Evolutionary conservation across 345 rosid genomes (phyloP).

Genomic region (Camelina neglecta): DNA sequence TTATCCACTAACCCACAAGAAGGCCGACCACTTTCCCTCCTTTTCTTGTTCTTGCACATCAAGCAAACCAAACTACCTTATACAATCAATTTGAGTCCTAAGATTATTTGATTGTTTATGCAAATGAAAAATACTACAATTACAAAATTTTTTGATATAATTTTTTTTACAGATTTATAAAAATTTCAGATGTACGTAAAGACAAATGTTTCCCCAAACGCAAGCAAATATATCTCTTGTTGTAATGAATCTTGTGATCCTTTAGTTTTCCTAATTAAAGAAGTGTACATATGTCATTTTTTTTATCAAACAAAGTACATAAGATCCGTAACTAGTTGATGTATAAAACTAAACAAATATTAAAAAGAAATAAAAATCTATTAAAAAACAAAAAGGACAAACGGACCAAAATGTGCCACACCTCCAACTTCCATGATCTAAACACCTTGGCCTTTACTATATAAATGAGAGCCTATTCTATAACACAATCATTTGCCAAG

Average conservation of each 20-base stretch:
- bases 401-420: constrained; percentile 46
- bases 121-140: neutral
- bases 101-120: neutral
- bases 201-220: neutral
- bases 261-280: neutral
- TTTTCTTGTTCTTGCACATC: constrained; percentile 32
- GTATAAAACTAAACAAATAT: constrained; percentile 5
- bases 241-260: constrained; percentile 16
- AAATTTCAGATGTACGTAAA: neutral
- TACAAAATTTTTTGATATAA: no score
- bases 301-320: neutral
- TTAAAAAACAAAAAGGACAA: constrained; percentile 11
- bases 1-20: constrained; percentile 45
- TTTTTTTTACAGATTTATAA: no score
- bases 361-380: neutral
- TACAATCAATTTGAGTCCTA: neutral
- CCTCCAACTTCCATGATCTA: constrained; percentile 44
- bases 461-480: constrained; percentile 19
- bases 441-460: neutral
- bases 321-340: constrained; percentile 9
- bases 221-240: constrained; percentile 15
- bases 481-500: constrained; percentile 30
- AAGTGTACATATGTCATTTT: neutral
- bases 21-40: constrained; percentile 40
- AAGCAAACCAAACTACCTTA: constrained; percentile 32